A percentile compares a stretch with the other conserved stretches of the same genome.
Evolutionary conservation across 768 basidiomycete genomes (phyloP).

Genomic region (Russula brevipes): DNA sequence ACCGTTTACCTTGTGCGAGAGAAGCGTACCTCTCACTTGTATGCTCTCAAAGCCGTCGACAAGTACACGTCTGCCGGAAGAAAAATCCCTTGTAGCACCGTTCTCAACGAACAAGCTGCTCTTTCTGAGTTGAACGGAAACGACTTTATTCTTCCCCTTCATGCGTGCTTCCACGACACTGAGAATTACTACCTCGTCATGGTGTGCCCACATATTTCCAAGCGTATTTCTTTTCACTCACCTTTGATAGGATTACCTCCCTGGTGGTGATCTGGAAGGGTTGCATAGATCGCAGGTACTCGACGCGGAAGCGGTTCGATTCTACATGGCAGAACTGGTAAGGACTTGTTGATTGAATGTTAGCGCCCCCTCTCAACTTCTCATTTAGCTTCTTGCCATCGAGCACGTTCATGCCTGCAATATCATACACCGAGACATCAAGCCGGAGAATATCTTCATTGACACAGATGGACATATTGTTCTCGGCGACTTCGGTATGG

Average conservation of each 20-base stretch:
- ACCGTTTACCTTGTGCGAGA: constrained; percentile 20
- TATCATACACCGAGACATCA: constrained; percentile 98
- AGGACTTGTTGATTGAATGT: neutral
- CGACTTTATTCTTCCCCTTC: constrained; percentile 16
- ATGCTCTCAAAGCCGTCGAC: constrained; percentile 19
- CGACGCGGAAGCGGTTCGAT: constrained; percentile 9
- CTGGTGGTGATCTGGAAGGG: constrained; percentile 11
- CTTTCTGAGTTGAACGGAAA: constrained; percentile 9
- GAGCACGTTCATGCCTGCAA: constrained; percentile 80
- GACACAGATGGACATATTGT: constrained; percentile 77
- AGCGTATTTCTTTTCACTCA: neutral
- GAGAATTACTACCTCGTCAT: constrained; percentile 15
- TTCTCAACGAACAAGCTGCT: constrained; percentile 6
- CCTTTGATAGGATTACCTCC: constrained; percentile 12
- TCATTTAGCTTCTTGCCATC: constrained; percentile 19
- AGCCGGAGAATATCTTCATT: constrained; percentile 96
- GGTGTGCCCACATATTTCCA: neutral
- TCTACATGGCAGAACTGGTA: constrained; percentile 22
- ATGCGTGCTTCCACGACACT: constrained; percentile 21
- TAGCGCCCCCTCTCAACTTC: neutral
- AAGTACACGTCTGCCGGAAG: neutral
- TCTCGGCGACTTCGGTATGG: constrained; percentile 96
- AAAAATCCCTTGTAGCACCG: constrained; percentile 1
- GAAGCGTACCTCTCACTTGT: constrained; percentile 11
- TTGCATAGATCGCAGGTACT: neutral